Conservation (phyloP, 2,329 filamentous ascomycete genomes). For the Aspergillus udagawae region DNA sequence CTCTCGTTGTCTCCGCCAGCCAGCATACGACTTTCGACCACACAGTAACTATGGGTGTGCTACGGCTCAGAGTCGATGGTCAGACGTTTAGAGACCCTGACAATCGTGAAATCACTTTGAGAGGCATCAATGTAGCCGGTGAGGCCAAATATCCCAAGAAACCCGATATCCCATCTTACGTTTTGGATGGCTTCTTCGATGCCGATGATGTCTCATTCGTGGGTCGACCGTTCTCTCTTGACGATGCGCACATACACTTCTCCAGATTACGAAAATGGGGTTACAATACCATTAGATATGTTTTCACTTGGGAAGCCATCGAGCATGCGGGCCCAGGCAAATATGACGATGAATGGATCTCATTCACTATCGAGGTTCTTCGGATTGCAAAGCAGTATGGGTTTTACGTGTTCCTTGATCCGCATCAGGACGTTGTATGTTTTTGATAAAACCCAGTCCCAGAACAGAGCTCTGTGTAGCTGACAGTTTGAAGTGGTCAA, state of each 20-base stretch:
- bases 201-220: conserved; percentile 89
- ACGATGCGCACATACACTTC: conserved; percentile 84
- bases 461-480: conserved; percentile 10
- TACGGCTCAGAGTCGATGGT: conserved; percentile 79
- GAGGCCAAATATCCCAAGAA: conserved; percentile 84
- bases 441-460: background rate
- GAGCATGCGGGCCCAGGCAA: conserved; percentile 84
- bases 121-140: conserved; percentile 89
- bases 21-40: background rate
- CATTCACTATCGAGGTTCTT: conserved; percentile 82
- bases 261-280: conserved; percentile 80
- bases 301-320: conserved; percentile 99
- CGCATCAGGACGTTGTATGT: conserved; percentile 91
- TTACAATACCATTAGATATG: conserved; percentile 93
- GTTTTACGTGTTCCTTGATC: conserved; percentile 98
- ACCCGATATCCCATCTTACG: conserved; percentile 77
- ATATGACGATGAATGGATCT: conserved; percentile 92
- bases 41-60: conserved; percentile 59
- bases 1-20: background rate
- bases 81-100: conserved; percentile 76
- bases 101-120: conserved; percentile 79
- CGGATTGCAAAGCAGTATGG: conserved; percentile 82
- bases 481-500: conserved; percentile 67
- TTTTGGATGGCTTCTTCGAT: conserved; percentile 78
- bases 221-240: conserved; percentile 73